These are phyloP conservation scores for Puccinia triticina DNA, from an alignment of 1,284 basidiomycete species.

Conservation along the genomic window DNA sequence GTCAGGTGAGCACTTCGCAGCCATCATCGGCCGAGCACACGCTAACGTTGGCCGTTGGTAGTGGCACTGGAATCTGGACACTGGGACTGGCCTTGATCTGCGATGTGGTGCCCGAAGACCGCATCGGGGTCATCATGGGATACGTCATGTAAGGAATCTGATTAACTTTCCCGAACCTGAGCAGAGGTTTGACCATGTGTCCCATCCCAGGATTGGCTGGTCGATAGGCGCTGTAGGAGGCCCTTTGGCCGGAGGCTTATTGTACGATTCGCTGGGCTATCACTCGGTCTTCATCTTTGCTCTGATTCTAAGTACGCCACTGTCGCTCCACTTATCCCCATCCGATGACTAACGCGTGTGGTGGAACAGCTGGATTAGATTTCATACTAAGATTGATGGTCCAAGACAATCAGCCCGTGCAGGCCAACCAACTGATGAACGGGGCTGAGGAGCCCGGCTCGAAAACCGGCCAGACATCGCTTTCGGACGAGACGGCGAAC, in stretches of 20 bases:
- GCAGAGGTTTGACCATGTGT: too few relatives aligned
- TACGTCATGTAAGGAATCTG: constrained; percentile 32
- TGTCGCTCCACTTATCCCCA: too few relatives aligned
- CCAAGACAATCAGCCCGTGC: neutral
- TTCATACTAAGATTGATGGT: constrained; percentile 35
- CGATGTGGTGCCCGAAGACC: constrained; percentile 33
- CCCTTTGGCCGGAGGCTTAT: constrained; percentile 25
- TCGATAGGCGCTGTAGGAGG: constrained; percentile 37
- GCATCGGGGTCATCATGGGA: constrained; percentile 33
- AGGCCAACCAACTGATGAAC: neutral
- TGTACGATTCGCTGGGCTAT: constrained; percentile 46
- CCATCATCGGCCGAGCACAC: neutral
- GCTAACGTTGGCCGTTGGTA: neutral
- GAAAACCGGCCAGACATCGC: neutral
- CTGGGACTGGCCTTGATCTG: constrained; percentile 45
- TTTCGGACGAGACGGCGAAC: neutral
- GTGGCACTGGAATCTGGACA: constrained; percentile 44
- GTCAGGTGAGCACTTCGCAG: constrained; percentile 38
- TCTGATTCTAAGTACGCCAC: constrained; percentile 31
- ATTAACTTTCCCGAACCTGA: neutral
- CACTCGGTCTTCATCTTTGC: constrained; percentile 43
- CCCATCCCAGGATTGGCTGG: constrained; percentile 38
- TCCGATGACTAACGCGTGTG: too few relatives aligned
- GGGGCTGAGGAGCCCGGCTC: too few relatives aligned
- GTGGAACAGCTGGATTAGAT: constrained; percentile 36